Evolutionary conservation across 2,329 filamentous ascomycete species (phyloP).

Genomic region (Annulohypoxylon truncatum): DNA sequence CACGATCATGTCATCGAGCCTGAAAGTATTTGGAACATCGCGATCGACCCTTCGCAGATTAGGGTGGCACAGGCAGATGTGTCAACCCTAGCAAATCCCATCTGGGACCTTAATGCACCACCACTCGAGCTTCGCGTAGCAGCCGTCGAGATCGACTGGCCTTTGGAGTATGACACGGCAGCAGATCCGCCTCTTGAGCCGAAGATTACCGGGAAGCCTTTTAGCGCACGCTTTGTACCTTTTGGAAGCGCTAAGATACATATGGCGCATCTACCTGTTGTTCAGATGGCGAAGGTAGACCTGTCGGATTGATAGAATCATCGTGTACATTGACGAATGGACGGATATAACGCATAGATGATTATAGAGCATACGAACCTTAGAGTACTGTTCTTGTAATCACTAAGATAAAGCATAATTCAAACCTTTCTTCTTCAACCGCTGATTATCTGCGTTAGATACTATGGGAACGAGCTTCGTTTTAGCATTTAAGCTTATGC

Average conservation of each 20-base stretch:
- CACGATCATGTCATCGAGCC: conserved; percentile 48
- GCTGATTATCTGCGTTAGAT: neutral
- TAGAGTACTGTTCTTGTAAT: conserved; percentile 11
- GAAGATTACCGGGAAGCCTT: conserved; percentile 41
- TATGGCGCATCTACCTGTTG: conserved; percentile 50
- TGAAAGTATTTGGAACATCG: conserved; percentile 48
- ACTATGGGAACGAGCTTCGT: neutral
- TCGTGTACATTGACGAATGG: neutral
- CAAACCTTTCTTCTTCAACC: neutral
- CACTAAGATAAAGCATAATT: conserved; percentile 4
- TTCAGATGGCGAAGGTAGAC: conserved; percentile 43
- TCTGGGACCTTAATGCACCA: conserved; percentile 48
- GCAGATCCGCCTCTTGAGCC: conserved; percentile 42
- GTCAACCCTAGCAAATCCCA: conserved; percentile 41
- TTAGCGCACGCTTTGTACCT: conserved; percentile 49
- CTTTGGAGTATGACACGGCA: conserved; percentile 44
- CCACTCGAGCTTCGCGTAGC: conserved; percentile 50
- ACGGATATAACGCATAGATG: conserved; percentile 7
- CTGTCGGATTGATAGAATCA: conserved; percentile 26
- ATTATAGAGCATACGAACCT: conserved; percentile 19
- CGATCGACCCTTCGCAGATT: conserved; percentile 50
- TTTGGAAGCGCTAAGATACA: conserved; percentile 52
- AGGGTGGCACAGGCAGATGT: conserved; percentile 36
- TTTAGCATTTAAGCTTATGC: neutral
- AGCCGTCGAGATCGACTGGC: conserved; percentile 50